Base-by-base conservation (phyloP, 2,329 filamentous ascomycete species). In the Dendryphion nanum region DNA sequence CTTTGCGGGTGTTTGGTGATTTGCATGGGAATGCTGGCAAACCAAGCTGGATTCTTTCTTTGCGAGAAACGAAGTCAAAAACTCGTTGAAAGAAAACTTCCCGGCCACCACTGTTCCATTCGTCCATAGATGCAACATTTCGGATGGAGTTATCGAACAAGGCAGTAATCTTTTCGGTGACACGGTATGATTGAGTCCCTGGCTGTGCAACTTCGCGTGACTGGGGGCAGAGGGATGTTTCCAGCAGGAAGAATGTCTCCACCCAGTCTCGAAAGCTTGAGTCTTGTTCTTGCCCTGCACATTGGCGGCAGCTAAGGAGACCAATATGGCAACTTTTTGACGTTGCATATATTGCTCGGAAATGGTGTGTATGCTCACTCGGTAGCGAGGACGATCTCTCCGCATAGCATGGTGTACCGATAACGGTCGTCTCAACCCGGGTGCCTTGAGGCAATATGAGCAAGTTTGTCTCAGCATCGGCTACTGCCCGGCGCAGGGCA, bases 1-100 rank as follows among this genome's bases (percentile, higher is more conserved):
- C 76, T 38, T 83, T 83, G 20, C 71, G 65, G 0, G 55, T 51
- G 42, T 82, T 82, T 13, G 78, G 74, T 0, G 77, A 81, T 50
- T 82, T 82, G 69, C 79, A 82, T 0, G 79, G 79, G 34, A 82
- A 82, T 0, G 78, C 78, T 0, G 79, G 79, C 1, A 82, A 64
- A 16, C 51, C 49, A n/a, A 58, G 45, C 5, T 49, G 50, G 13
- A 63, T 57, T 0, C 50, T 53, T 40, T 50, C 35, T 23, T 49
- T 51, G 30, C 49, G 49, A 23, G 50, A 49, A 12, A 61, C 55
- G 32, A 54, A 61, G 15, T 48, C 54, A 21, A 52, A 52, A 2
- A 59, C 53, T 1, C 54, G 47, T 32, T 52, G 47, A 16, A 57
- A 36, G 35, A 62, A 62, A 14, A 35, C 36, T 10, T 51, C 41